Base-by-base conservation (phyloP, 345 rosid genomes). In the Isatis tinctoria region DNA sequence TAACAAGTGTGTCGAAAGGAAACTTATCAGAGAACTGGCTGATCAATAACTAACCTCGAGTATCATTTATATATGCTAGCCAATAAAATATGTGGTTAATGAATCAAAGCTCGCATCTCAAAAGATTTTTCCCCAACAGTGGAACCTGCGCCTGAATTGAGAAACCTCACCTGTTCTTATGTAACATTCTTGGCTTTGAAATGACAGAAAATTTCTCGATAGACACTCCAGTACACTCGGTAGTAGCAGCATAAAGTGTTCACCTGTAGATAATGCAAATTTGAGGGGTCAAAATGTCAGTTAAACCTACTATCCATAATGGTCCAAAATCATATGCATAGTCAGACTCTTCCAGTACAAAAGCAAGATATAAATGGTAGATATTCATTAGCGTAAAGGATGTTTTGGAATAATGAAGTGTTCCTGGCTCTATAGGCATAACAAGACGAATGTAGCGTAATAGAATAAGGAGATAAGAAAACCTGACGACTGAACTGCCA, bases 401-500 rank as follows among this genome's bases (percentile, higher is more conserved):
- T 9, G 12, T 57, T 30, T 49, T 39, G 45, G 22, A 49, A 22
- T 22, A 24, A 13, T 17, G 22, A 62, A 22, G 8, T 59, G 26
- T 69, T 61, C 27, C 64, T 61, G 32, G 78, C 39, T 60, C 44
- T 62, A 41, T 39, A 39, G 24, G 12, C 47, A 74, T 40, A 61
- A 69, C 30, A 8, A 48, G 56, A 36, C 8, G 20, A 32, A 66
- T 30, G 67, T 44, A 56, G 64, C 24, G 1, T 32, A 12, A 44
- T 2, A 51, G 65, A 72, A 47, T 13, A 17, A 28, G 22, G 52
- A 52, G 43, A 54, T 61, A 40, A 58, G 41, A 62, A 56, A 81
- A 93, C 97, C 96, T 77, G 92, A 91, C 0, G 96, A 93, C 65
- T 86, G 98, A 82, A 93, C 84, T 16, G 98, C 96, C 43, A 84